Conservation (phyloP, 2,329 filamentous ascomycete species). For the Arthrobotrys musiformis region DNA sequence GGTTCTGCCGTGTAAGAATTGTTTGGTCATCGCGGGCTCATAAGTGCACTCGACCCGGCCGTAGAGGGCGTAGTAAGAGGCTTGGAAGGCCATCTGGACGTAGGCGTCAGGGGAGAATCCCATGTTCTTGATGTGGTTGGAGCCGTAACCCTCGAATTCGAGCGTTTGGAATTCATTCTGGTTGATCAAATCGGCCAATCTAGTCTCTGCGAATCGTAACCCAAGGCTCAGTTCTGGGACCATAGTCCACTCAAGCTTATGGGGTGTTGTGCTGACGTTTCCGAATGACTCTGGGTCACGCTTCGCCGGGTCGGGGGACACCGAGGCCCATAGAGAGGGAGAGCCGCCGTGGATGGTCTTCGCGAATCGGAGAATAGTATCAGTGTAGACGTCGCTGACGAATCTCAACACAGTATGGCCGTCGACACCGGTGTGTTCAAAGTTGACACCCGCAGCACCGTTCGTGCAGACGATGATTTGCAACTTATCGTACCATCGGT, state of each 20-base stretch:
- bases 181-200: conserved; percentile 90
- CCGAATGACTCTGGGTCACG: conserved; percentile 90
- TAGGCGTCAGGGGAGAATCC: conserved; percentile 97
- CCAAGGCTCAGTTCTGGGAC: conserved; percentile 88
- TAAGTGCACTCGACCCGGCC: conserved; percentile 94
- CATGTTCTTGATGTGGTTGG: conserved; percentile 97
- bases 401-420: conserved; percentile 97
- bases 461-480: conserved; percentile 99
- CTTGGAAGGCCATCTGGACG: conserved; percentile 98
- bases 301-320: conserved; percentile 90
- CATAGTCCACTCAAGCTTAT: conserved; percentile 99
- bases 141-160: conserved; percentile 88
- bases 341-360: conserved; percentile 94
- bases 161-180: conserved; percentile 96
- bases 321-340: conserved; percentile 88
- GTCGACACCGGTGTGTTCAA: conserved; percentile 97
- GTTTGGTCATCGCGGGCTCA: conserved; percentile 98
- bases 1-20: conserved; percentile 90
- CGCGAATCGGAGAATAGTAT: conserved; percentile 95
- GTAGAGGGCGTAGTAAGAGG: conserved; percentile 96
- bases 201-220: conserved; percentile 92
- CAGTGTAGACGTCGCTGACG: conserved; percentile 94
- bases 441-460: conserved; percentile 97
- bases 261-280: conserved; percentile 90
- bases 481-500: conserved; percentile 98